Evolutionary conservation across 495 filamentous ascomycete genomes (phyloP).

Genomic region (Emericellopsis terricola): DNA sequence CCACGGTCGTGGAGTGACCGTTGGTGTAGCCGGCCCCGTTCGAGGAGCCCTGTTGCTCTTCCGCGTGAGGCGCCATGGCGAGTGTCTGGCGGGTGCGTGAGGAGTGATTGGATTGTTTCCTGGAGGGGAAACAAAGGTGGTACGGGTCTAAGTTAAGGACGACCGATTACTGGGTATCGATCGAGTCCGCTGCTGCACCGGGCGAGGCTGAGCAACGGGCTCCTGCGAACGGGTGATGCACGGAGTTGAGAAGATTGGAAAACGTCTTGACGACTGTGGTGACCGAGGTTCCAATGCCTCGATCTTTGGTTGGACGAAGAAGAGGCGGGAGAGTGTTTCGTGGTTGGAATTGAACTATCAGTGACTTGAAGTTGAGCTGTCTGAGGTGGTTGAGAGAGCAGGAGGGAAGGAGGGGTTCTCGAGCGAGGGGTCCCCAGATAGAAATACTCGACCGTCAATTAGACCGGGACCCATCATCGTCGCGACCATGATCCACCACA

Average conservation of each 20-base stretch:
- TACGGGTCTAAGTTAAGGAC: no score
- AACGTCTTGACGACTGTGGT: slow-evolving; percentile 59
- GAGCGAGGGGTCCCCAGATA: no score
- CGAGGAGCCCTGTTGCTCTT: slow-evolving; percentile 48
- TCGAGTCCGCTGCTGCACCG: slow-evolving; percentile 71
- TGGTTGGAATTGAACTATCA: background rate
- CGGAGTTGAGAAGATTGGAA: slow-evolving; percentile 77
- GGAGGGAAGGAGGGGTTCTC: no score
- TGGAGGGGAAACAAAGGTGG: slow-evolving; percentile 9
- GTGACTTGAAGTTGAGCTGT: background rate
- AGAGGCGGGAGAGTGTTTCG: background rate
- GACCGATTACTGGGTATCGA: slow-evolving; percentile 37
- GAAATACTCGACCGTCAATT: no score
- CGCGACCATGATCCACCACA: no score
- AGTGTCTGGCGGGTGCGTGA: slow-evolving; percentile 3
- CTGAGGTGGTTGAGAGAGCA: background rate
- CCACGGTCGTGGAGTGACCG: slow-evolving; percentile 38
- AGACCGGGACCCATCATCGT: no score
- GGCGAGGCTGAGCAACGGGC: slow-evolving; percentile 84
- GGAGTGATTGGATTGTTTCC: slow-evolving; percentile 2
- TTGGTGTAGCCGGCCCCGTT: slow-evolving; percentile 46
- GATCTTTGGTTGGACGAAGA: slow-evolving; percentile 26
- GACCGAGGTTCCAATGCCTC: slow-evolving; percentile 36
- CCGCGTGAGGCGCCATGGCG: slow-evolving; percentile 91
- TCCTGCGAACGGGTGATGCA: slow-evolving; percentile 95